A percentile compares a stretch with the other conserved stretches of the same genome.
These are phyloP conservation scores for Prunus yedoensis DNA, from an alignment of 331 rosid species.

Conservation along the genomic window DNA sequence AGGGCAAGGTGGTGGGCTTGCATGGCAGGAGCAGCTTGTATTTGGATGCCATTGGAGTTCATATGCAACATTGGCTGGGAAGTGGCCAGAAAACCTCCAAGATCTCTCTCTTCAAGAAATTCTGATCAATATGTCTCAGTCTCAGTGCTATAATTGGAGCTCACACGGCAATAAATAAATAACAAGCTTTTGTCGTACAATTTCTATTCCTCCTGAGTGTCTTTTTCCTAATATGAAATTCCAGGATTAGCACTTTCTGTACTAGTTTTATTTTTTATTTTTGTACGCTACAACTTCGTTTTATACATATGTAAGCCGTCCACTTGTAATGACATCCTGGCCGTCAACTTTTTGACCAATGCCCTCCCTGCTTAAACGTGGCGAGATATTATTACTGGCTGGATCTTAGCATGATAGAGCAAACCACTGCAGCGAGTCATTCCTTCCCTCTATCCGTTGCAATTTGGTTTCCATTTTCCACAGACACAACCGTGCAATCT, in stretches of 20 bases:
- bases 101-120: conserved; percentile 61
- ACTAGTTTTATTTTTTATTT: too few relatives aligned
- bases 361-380: background rate
- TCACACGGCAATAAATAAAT: background rate
- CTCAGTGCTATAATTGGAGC: background rate
- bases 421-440: too few relatives aligned
- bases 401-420: background rate
- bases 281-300: too few relatives aligned
- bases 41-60: conserved; percentile 89
- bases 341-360: too few relatives aligned
- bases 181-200: background rate
- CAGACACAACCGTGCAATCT: background rate
- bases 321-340: too few relatives aligned
- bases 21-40: conserved; percentile 89
- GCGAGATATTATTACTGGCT: background rate
- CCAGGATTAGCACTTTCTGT: too few relatives aligned
- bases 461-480: background rate
- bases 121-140: conserved; percentile 31
- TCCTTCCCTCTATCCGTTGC: background rate
- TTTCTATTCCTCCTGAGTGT: background rate
- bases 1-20: conserved; percentile 88
- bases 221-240: too few relatives aligned
- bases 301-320: too few relatives aligned
- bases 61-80: conserved; percentile 96
- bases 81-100: conserved; percentile 55